Evolutionary conservation across 768 basidiomycete species (phyloP).

Genomic region (Candolleomyces aberdarensis): DNA sequence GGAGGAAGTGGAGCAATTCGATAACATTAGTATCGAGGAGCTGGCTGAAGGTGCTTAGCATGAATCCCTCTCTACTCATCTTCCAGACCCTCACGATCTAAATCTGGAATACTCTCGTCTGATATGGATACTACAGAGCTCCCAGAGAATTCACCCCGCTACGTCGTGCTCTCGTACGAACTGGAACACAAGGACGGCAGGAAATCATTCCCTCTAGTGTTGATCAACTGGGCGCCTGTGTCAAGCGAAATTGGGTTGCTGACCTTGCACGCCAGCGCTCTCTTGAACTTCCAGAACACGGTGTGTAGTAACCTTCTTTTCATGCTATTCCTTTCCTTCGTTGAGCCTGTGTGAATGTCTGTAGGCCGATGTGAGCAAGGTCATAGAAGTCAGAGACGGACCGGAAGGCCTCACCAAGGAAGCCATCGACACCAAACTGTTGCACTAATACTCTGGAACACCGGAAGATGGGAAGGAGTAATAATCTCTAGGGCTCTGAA

Average conservation of each 20-base stretch:
- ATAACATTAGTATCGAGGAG: constrained; percentile 74
- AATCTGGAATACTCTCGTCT: no score
- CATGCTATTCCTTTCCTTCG: neutral
- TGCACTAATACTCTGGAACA: constrained; percentile 3
- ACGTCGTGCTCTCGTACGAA: constrained; percentile 82
- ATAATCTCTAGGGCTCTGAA: no score
- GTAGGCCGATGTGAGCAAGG: constrained; percentile 74
- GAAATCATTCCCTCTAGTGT: constrained; percentile 78
- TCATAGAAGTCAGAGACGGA: constrained; percentile 80
- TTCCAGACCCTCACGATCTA: neutral
- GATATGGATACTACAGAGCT: constrained; percentile 50
- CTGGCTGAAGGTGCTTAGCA: constrained; percentile 71
- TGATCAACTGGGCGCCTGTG: constrained; percentile 86
- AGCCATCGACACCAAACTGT: constrained; percentile 59
- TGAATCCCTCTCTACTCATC: neutral
- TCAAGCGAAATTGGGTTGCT: constrained; percentile 72
- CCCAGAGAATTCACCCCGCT: constrained; percentile 84
- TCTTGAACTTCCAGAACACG: constrained; percentile 74
- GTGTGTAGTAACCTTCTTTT: constrained; percentile 38
- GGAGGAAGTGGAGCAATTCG: constrained; percentile 81
- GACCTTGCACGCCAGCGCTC: constrained; percentile 82
- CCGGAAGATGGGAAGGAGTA: no score
- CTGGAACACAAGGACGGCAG: constrained; percentile 78
- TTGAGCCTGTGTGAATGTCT: constrained; percentile 2
- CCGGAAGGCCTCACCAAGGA: constrained; percentile 78